Evolutionary conservation across 768 basidiomycete genomes (phyloP).

Genomic region (Mrakia hoshinonis): DNA sequence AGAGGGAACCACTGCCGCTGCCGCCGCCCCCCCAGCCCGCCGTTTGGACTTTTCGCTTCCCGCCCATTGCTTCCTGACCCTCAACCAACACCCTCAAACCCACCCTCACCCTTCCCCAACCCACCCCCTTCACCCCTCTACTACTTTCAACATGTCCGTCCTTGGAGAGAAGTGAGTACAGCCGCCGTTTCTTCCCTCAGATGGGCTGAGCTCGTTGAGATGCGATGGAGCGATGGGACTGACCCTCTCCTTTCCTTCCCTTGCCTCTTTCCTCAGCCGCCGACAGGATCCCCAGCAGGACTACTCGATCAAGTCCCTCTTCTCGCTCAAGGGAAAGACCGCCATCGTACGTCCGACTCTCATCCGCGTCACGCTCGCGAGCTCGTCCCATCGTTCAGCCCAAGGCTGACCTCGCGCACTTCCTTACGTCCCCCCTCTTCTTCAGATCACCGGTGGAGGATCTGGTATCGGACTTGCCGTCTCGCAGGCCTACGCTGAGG

Average conservation of each 20-base stretch:
- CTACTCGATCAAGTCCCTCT: conserved; percentile 30
- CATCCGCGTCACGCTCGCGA: no score
- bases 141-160: neutral
- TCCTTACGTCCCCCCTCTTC: neutral
- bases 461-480: conserved; percentile 30
- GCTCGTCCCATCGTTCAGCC: no score
- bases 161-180: neutral
- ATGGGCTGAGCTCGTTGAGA: neutral
- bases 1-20: no score
- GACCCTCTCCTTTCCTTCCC: neutral
- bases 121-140: no score
- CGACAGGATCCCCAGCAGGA: conserved; percentile 13
- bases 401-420: neutral
- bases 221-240: neutral
- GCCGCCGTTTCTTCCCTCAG: neutral
- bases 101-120: no score
- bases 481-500: conserved; percentile 30
- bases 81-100: no score
- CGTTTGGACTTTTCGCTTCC: no score
- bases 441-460: conserved; percentile 2
- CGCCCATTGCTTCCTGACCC: no score
- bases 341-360: conserved; percentile 29
- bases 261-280: neutral
- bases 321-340: conserved; percentile 30
- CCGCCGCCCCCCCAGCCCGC: no score